A percentile compares a stretch with the other conserved stretches of the same genome.
These are phyloP conservation scores for Porogramme epimiltina DNA, from an alignment of 1,284 basidiomycete genomes.

Conservation along the genomic window DNA sequence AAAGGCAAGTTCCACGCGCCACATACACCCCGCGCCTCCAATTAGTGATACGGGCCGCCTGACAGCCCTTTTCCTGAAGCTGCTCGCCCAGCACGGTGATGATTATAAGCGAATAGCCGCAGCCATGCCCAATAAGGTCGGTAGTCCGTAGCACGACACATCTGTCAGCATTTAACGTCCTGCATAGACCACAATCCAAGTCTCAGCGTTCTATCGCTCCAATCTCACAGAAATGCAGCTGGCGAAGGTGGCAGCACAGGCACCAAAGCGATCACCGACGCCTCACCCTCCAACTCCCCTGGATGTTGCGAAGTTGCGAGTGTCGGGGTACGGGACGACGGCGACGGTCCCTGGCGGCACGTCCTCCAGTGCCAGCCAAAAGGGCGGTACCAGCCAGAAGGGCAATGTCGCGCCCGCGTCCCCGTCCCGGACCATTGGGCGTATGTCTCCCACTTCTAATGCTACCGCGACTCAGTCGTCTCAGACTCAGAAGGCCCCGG, in stretches of 20 bases:
- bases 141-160: slow-evolving; percentile 3
- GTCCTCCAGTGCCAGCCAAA: not conserved
- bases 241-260: slow-evolving; percentile 38
- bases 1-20: slow-evolving; percentile 45
- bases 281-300: too few relatives aligned
- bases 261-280: slow-evolving; percentile 36
- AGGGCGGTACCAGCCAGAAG: slow-evolving; percentile 4
- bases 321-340: slow-evolving; percentile 4
- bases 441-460: slow-evolving; percentile 15
- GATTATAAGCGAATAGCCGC: slow-evolving; percentile 78
- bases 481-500: slow-evolving; percentile 3
- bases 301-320: not conserved
- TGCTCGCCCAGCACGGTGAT: slow-evolving; percentile 70
- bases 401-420: not conserved
- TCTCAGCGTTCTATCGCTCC: slow-evolving; percentile 65
- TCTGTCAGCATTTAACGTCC: not conserved
- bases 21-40: slow-evolving; percentile 39
- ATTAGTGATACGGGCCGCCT: slow-evolving; percentile 42
- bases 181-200: slow-evolving; percentile 72
- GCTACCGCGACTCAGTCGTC: slow-evolving; percentile 6
- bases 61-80: slow-evolving; percentile 59
- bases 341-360: slow-evolving; percentile 3
- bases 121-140: slow-evolving; percentile 73
- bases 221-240: slow-evolving; percentile 50
- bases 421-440: slow-evolving; percentile 8